phyloP scores from a whole-genome alignment of 2,329 filamentous ascomycete species.

The Huntiella omanensis region DNA sequence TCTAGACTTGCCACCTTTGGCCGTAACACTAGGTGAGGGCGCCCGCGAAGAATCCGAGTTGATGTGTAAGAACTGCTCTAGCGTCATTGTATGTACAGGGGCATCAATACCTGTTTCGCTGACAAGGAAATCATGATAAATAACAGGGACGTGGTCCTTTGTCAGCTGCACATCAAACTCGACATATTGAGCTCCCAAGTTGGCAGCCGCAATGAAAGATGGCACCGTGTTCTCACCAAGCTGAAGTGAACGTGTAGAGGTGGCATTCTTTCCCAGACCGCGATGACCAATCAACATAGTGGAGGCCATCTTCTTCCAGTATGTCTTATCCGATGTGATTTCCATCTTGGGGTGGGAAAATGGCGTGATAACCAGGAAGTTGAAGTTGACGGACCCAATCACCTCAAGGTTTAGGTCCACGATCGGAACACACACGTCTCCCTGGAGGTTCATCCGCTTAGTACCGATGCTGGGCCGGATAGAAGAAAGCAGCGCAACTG shows the following conservation, averaged over 20 bases:
- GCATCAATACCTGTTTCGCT: conserved; percentile 96
- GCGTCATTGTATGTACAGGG: conserved; percentile 80
- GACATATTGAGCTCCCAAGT: conserved; percentile 62
- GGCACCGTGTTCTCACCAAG: conserved; percentile 90
- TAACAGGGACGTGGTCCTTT: conserved; percentile 96
- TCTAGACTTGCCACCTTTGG: conserved; percentile 13
- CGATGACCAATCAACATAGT: conserved; percentile 63
- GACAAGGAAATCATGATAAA: conserved; percentile 96
- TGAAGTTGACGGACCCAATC: conserved; percentile 91
- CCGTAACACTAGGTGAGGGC: neutral
- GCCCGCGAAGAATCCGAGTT: conserved; percentile 31
- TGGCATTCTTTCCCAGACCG: conserved; percentile 77
- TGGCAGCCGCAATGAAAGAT: conserved; percentile 91
- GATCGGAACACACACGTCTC: conserved; percentile 82
- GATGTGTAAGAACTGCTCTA: conserved; percentile 90
- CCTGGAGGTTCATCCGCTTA: conserved; percentile 79
- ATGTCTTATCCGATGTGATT: conserved; percentile 75
- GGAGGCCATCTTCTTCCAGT: conserved; percentile 83
- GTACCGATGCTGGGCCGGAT: conserved; percentile 68
- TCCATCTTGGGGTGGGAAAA: conserved; percentile 90
- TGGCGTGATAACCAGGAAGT: conserved; percentile 85
- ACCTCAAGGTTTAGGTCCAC: conserved; percentile 70
- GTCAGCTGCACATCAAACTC: conserved; percentile 86
- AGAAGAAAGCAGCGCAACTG: conserved; percentile 69
- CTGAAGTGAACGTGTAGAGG: conserved; percentile 70